phyloP scores from a whole-genome alignment of 2,329 filamentous ascomycete species.

The Coniochaeta sp. region DNA sequence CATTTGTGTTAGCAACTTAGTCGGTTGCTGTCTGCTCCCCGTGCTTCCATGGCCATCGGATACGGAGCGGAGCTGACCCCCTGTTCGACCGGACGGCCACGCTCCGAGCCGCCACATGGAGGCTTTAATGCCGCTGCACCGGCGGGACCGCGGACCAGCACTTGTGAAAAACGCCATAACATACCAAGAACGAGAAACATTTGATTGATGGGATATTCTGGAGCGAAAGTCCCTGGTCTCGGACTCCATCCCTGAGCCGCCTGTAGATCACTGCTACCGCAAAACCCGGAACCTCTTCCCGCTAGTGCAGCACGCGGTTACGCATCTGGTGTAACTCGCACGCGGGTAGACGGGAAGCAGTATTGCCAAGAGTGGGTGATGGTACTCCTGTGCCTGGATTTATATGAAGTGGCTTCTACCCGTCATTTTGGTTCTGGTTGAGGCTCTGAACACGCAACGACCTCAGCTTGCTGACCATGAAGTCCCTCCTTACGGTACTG shows the following conservation, averaged over 20 bases:
- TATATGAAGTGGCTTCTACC: background rate
- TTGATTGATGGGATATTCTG: background rate
- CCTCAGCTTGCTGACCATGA: conserved; percentile 6
- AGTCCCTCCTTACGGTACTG: conserved; percentile 8
- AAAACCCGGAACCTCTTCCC: background rate
- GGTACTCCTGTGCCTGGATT: background rate
- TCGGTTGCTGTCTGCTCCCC: no score
- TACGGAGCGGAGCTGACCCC: no score
- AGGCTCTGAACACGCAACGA: background rate
- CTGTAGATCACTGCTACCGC: background rate
- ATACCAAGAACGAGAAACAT: no score
- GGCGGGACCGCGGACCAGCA: background rate
- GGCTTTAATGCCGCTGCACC: background rate
- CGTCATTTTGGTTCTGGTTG: background rate
- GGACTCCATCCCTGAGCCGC: background rate
- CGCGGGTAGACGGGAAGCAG: background rate
- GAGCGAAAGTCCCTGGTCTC: background rate
- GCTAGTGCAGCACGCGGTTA: no score
- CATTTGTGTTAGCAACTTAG: no score
- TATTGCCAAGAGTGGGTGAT: background rate
- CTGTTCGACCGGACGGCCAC: background rate
- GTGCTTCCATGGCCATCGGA: no score
- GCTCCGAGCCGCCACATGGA: background rate
- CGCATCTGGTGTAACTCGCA: background rate
- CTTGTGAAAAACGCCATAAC: background rate